These are phyloP conservation scores for Schizosaccharomyces osmophilus DNA, from an alignment of 805 yeast genomes.

Conservation along the genomic window DNA sequence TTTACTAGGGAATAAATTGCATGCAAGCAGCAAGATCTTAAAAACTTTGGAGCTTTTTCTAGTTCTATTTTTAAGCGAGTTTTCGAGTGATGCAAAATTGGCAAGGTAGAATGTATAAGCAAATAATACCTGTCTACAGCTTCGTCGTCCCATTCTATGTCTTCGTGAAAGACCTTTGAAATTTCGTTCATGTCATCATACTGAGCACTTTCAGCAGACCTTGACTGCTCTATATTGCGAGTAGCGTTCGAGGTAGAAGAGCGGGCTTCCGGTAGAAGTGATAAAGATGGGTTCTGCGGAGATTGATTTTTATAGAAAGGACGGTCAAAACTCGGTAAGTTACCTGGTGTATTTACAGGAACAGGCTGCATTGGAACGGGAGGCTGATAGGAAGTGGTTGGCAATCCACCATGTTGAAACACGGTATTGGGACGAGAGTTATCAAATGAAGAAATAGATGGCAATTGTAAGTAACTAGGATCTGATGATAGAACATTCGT, in stretches of 20 bases:
- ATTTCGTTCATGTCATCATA: background rate
- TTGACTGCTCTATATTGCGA: background rate
- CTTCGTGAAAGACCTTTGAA: background rate
- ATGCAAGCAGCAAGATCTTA: slow-evolving; percentile 12
- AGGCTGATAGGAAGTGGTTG: too few species aligned
- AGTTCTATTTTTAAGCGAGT: slow-evolving; percentile 13
- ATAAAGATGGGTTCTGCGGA: too few species aligned
- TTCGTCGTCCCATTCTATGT: slow-evolving; percentile 10
- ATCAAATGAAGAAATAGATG: too few species aligned
- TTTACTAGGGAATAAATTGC: slow-evolving; percentile 6
- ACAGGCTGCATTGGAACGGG: too few species aligned
- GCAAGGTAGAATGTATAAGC: slow-evolving; percentile 17
- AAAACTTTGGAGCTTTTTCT: slow-evolving; percentile 9
- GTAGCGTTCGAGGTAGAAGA: background rate
- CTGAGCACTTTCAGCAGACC: background rate
- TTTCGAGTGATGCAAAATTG: slow-evolving; percentile 16
- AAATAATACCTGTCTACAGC: slow-evolving; percentile 16
- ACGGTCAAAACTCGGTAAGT: too few species aligned
- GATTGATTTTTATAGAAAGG: too few species aligned
- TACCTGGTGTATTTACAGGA: too few species aligned
- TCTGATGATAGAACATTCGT: too few species aligned
- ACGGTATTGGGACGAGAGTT: too few species aligned
- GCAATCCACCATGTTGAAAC: too few species aligned
- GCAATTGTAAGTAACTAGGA: too few species aligned
- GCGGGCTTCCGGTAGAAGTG: too few species aligned